phyloP scores from a whole-genome alignment of 495 filamentous ascomycete genomes.

The Penicillium coffeae region DNA sequence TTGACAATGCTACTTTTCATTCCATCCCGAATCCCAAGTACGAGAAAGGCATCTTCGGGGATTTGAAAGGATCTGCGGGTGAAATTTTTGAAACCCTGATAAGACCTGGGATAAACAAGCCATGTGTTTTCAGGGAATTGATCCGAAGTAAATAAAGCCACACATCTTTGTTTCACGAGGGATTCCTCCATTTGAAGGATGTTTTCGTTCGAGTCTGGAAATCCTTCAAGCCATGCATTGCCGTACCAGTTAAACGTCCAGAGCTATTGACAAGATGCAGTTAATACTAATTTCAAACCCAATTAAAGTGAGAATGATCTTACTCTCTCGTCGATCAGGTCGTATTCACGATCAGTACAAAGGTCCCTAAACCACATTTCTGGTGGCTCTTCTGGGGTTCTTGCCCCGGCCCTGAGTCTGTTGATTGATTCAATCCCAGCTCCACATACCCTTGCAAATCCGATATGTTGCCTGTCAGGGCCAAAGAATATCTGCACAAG shows the following conservation, averaged over 20 bases:
- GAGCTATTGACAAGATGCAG: not conserved
- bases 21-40: too few species aligned
- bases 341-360: slow-evolving; percentile 34
- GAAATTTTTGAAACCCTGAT: not conserved
- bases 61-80: too few species aligned
- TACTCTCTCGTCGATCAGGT: slow-evolving; percentile 25
- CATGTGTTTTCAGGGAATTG: not conserved
- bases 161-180: slow-evolving; percentile 17
- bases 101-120: not conserved
- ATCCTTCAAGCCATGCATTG: slow-evolving; percentile 38
- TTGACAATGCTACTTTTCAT: too few species aligned
- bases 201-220: slow-evolving; percentile 25
- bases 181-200: slow-evolving; percentile 25
- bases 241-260: not conserved
- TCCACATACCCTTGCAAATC: slow-evolving; percentile 39
- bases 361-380: slow-evolving; percentile 40
- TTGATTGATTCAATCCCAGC: not conserved
- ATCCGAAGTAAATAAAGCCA: not conserved
- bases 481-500: slow-evolving; percentile 35
- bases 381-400: slow-evolving; percentile 7
- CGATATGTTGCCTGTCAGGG: slow-evolving; percentile 28
- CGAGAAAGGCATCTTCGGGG: not conserved
- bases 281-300: too few species aligned
- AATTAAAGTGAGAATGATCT: too few species aligned
- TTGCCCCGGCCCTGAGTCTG: not conserved